A percentile compares a stretch with the other conserved stretches of the same genome.
phyloP scores from a whole-genome alignment of 768 basidiomycete species.

The Neoboletus magnificus region DNA sequence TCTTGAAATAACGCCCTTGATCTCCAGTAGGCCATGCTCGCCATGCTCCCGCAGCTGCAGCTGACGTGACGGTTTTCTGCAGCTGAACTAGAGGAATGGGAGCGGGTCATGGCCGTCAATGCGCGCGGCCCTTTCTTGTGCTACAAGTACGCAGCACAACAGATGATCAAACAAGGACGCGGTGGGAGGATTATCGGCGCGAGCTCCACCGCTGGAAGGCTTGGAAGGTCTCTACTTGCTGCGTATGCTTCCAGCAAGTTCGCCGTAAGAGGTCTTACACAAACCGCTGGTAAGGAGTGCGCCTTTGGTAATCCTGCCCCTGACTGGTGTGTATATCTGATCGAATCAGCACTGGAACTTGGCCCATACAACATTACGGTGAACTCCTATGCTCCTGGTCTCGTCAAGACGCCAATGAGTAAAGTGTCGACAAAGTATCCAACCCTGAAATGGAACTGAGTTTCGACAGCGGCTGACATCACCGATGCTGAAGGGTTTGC shows the following conservation, averaged over 20 bases:
- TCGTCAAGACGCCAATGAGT: conserved; percentile 31
- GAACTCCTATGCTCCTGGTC: conserved; percentile 38
- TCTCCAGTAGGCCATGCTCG: not conserved
- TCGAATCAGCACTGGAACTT: conserved; percentile 23
- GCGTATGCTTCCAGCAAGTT: conserved; percentile 27
- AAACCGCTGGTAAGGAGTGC: conserved; percentile 31
- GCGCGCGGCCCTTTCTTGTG: conserved; percentile 34
- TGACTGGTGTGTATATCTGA: not conserved
- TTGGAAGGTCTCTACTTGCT: conserved; percentile 13
- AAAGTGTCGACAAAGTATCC: not conserved
- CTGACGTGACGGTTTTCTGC: too few species aligned
- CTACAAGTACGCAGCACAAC: too few species aligned
- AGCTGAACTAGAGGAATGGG: conserved; percentile 34
- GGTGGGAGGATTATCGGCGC: conserved; percentile 37
- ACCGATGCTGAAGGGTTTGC: not conserved
- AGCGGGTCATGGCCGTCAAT: conserved; percentile 40
- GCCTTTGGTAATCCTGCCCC: not conserved
- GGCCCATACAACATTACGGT: conserved; percentile 34
- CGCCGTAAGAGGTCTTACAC: conserved; percentile 35
- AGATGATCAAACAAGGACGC: too few species aligned
- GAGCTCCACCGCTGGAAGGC: conserved; percentile 21
- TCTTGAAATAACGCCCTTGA: not conserved
- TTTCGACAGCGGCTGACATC: not conserved
- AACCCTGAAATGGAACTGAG: not conserved
- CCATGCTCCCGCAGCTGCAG: too few species aligned